Conservation (phyloP, 148 eudicot species). For the Spergularia marina region DNA sequence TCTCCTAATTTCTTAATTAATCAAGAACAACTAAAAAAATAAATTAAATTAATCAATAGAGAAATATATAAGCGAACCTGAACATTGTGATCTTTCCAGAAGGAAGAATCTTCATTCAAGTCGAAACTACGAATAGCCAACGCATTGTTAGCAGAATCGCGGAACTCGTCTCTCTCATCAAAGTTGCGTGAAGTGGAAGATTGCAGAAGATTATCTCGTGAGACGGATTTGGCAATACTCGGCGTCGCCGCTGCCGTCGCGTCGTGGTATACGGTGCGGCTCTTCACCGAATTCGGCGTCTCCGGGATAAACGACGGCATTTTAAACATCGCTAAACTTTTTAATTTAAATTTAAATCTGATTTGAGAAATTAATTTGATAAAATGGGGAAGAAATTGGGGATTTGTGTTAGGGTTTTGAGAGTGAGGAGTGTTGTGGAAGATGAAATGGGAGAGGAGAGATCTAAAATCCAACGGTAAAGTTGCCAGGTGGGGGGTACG, state of each 20-base stretch:
- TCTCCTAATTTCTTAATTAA: not conserved
- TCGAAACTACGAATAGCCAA: conserved; percentile 53
- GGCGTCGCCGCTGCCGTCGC: conserved; percentile 57
- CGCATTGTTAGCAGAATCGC: conserved; percentile 28
- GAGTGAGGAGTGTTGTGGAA: too few species aligned
- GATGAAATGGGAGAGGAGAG: too few species aligned
- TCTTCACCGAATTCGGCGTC: conserved; percentile 59
- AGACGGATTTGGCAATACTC: conserved; percentile 50
- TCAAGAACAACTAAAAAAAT: not conserved
- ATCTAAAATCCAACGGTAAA: too few species aligned
- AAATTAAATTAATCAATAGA: not conserved
- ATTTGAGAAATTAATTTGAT: too few species aligned
- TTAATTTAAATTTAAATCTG: too few species aligned
- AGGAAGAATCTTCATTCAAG: conserved; percentile 70
- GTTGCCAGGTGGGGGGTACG: too few species aligned
- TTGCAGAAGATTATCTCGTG: conserved; percentile 41
- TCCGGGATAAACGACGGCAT: conserved; percentile 61
- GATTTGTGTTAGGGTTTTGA: too few species aligned
- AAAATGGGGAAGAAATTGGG: too few species aligned
- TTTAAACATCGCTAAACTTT: conserved; percentile 15
- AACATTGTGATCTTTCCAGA: conserved; percentile 96
- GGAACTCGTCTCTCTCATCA: conserved; percentile 36
- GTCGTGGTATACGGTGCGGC: conserved; percentile 58
- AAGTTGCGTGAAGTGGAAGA: conserved; percentile 46
- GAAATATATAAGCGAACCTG: conserved; percentile 43